Conservation (phyloP, 495 filamentous ascomycete genomes). For the Penicillium lagena region DNA sequence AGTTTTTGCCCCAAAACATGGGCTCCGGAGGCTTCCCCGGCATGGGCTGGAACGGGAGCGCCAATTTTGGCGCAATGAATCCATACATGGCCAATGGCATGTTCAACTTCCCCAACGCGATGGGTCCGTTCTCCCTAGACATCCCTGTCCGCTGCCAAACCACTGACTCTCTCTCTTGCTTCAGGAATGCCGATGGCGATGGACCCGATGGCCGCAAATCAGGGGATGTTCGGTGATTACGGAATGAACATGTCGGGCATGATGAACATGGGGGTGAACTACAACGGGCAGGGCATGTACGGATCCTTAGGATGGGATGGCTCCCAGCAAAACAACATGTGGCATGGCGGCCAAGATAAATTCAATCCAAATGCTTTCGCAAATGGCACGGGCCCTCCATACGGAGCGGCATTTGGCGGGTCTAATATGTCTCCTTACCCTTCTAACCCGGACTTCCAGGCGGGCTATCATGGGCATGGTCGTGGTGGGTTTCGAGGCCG, state of each 20-base stretch:
- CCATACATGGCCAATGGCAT: constrained; percentile 69
- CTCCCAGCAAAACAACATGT: constrained; percentile 54
- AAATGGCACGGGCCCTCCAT: constrained; percentile 81
- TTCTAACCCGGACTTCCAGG: constrained; percentile 52
- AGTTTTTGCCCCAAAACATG: constrained; percentile 19
- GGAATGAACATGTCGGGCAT: constrained; percentile 91
- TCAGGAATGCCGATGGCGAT: constrained; percentile 76
- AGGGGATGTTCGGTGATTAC: constrained; percentile 84
- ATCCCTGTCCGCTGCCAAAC: not conserved
- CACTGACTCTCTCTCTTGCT: constrained; percentile 2
- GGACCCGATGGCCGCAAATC: constrained; percentile 81
- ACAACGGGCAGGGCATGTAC: constrained; percentile 59
- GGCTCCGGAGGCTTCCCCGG: constrained; percentile 45
- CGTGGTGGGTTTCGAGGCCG: constrained; percentile 60
- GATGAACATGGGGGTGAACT: constrained; percentile 81
- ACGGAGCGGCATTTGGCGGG: constrained; percentile 73
- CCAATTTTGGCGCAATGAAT: constrained; percentile 69
- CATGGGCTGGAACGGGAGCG: constrained; percentile 58
- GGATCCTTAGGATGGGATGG: constrained; percentile 54
- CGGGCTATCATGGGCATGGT: constrained; percentile 55
- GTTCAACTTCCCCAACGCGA: constrained; percentile 60
- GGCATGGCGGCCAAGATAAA: constrained; percentile 69
- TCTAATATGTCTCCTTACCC: constrained; percentile 56
- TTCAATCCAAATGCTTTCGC: constrained; percentile 63
- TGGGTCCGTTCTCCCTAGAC: constrained; percentile 58